phyloP scores from a whole-genome alignment of 2,329 filamentous ascomycete genomes.

The Colletotrichum cuscutae region DNA sequence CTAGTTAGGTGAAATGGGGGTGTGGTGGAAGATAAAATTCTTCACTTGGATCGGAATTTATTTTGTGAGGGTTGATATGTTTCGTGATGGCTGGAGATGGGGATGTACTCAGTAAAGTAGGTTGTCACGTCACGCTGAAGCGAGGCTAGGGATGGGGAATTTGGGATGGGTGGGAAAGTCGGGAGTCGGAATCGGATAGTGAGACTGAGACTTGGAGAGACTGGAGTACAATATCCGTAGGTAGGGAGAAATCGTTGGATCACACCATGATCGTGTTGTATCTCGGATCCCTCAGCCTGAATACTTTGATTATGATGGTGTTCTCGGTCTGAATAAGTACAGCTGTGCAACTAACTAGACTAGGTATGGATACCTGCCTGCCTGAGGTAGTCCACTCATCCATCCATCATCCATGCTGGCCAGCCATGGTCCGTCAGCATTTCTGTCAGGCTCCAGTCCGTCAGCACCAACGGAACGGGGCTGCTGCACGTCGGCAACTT shows the following conservation, averaged over 20 bases:
- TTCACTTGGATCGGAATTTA: conserved; percentile 10
- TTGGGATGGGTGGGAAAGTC: background rate
- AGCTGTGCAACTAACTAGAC: too few relatives aligned
- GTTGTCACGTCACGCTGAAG: background rate
- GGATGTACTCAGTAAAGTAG: background rate
- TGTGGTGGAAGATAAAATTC: conserved; percentile 13
- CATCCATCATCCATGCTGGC: too few relatives aligned
- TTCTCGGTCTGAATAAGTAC: too few relatives aligned
- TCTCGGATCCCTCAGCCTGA: background rate
- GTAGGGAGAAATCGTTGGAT: background rate
- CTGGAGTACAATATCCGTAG: too few relatives aligned
- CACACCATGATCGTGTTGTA: background rate
- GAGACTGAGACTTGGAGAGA: background rate
- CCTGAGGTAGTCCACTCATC: too few relatives aligned
- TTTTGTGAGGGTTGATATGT: too few relatives aligned
- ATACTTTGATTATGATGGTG: background rate
- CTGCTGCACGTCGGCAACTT: conserved; percentile 17
- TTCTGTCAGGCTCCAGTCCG: background rate
- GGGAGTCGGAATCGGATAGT: conserved; percentile 4
- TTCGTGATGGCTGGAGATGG: background rate
- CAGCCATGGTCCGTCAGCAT: background rate
- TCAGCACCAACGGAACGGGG: conserved; percentile 16
- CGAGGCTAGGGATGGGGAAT: conserved; percentile 3
- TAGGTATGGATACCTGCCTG: too few relatives aligned
- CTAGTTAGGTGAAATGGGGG: too few relatives aligned